Evolutionary conservation across 2,329 filamentous ascomycete genomes (phyloP), one percentile per base, ranked within the genome.

Genomic region (Tolypocladium inflatum): DNA sequence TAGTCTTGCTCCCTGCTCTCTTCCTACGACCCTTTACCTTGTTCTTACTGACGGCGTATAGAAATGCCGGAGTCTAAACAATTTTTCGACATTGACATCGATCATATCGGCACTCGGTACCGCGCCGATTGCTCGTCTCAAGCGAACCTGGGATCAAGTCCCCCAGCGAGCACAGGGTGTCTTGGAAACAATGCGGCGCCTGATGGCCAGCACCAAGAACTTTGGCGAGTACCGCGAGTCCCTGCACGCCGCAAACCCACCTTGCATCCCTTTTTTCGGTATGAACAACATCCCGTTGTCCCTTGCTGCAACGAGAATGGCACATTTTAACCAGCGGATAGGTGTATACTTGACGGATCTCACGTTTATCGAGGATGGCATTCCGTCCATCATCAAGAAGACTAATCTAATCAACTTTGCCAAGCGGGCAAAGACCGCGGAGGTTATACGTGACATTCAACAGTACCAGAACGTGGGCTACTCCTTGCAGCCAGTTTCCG

Each of bases 381-480:
- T 99, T 62, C 91, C 94, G 3, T 96, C 92, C 11, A 85, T 96
- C 66, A 91, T 95, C 75, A 97, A 97, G 74, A 96, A 95, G 75
- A 94, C 92, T 9, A 91, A 95, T 68, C 80, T 97, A 65, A 97
- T 99, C 79, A 99, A 99, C 76, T 99, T 99, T 74, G 91, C 92
- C 68, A 99, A 99, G 80, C 88, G 94, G 56, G 90, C 91, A 57
- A 99, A 97, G 81, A 97, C 94, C 17, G 94, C 94, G 23, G 94
- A 97, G 71, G 94, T 99, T 48, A 99, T 99, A 67, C 90, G 92
- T 62, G 93, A 97, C 71, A 97, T 99, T 63, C 94, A 97, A 73
- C 93, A 97, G 71, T 99, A 97, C 71, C 94, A 99, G 73, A 97
- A 96, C 67, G 91, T 96, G 61, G 91, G 91, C n/a, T 99, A 97